Conservation (phyloP, 73 alveolate genomes). For the Uronychia binucleata region DNA sequence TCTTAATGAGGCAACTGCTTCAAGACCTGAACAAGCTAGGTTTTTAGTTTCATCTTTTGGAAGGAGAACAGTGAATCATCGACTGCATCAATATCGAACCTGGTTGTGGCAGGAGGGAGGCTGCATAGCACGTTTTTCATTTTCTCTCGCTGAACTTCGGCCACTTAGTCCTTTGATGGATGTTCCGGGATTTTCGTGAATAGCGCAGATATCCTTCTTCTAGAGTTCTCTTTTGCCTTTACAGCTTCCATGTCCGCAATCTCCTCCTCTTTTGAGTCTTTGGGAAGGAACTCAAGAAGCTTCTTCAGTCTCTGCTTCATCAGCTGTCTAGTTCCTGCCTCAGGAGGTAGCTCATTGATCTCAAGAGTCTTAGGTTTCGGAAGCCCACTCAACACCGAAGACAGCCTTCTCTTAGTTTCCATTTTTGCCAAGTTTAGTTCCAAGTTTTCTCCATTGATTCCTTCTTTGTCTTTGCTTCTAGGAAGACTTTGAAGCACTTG, state of each 20-base stretch:
- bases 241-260: neutral
- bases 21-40: neutral
- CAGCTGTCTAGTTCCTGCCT: no score
- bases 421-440: neutral
- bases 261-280: neutral
- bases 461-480: neutral
- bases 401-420: neutral
- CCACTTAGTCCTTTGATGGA: neutral
- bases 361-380: neutral
- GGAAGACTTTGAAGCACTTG: neutral
- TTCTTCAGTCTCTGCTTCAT: neutral
- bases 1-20: neutral
- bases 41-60: neutral
- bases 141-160: neutral
- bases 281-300: neutral
- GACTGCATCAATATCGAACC: neutral
- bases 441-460: neutral
- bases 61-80: neutral
- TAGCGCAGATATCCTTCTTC: neutral
- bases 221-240: neutral
- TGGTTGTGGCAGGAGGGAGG: neutral
- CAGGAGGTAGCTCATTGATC: neutral
- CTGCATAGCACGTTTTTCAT: neutral
- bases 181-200: neutral
- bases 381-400: neutral